Percentiles rank a stretch among this genome's conserved stretches.
phyloP scores from a whole-genome alignment of 164 flowering plant genomes.

The Dillenia suffruticosa region DNA sequence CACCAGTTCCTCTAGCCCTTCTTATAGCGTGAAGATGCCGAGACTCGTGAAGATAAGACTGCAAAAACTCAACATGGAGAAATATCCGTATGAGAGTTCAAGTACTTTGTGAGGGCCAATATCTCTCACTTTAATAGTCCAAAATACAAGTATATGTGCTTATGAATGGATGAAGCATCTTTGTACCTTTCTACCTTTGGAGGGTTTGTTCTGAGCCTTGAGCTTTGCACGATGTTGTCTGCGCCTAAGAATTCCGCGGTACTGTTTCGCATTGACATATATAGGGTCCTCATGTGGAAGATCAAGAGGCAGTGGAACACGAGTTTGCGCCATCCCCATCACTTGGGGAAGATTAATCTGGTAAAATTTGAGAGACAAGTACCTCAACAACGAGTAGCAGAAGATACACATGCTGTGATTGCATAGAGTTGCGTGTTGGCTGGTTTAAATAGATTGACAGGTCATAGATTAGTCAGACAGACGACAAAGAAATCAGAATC shows the following conservation, averaged over 20 bases:
- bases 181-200: slow-evolving; percentile 36
- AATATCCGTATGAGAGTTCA: no score
- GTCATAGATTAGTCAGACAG: no score
- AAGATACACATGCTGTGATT: not conserved
- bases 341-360: slow-evolving; percentile 33
- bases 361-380: slow-evolving; percentile 5
- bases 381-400: slow-evolving; percentile 4
- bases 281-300: slow-evolving; percentile 29
- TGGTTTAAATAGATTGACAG: not conserved
- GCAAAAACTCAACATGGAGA: slow-evolving; percentile 3
- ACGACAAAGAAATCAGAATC: no score
- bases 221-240: slow-evolving; percentile 48
- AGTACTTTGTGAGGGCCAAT: no score
- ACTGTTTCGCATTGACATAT: slow-evolving; percentile 36
- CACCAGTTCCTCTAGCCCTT: slow-evolving; percentile 48
- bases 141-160: no score
- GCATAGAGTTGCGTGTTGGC: not conserved
- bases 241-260: slow-evolving; percentile 45
- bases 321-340: slow-evolving; percentile 23
- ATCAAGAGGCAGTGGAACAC: slow-evolving; percentile 36
- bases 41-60: slow-evolving; percentile 59
- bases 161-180: not conserved
- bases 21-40: slow-evolving; percentile 47
- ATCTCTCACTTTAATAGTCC: no score
- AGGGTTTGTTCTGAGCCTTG: slow-evolving; percentile 38